phyloP scores from a whole-genome alignment of 2,329 filamentous ascomycete species.

The Lachnellula cervina region DNA sequence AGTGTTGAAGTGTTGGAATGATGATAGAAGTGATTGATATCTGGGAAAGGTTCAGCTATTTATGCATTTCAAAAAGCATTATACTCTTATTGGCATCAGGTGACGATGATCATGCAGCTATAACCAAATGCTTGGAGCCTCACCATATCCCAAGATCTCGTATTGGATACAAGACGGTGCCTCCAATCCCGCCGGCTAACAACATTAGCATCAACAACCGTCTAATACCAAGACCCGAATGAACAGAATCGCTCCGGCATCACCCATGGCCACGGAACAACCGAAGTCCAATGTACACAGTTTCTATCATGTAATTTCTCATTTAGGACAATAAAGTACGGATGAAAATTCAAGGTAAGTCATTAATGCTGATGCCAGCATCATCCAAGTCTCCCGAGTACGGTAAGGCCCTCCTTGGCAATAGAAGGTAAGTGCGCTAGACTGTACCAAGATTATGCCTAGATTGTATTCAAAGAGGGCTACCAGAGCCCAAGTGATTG shows the following conservation, averaged over 20 bases:
- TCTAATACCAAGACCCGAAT: background rate
- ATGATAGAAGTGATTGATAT: background rate
- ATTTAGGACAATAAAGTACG: too few relatives aligned
- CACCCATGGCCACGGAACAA: too few relatives aligned
- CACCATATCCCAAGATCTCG: background rate
- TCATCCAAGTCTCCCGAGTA: too few relatives aligned
- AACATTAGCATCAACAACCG: background rate
- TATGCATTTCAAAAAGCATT: background rate
- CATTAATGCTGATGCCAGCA: too few relatives aligned
- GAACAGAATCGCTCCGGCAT: background rate
- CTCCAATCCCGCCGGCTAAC: background rate
- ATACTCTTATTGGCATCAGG: conserved; percentile 2
- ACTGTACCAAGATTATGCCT: too few relatives aligned
- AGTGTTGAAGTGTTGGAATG: background rate
- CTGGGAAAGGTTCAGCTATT: background rate
- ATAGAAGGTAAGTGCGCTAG: too few relatives aligned
- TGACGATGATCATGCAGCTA: background rate
- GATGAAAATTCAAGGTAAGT: too few relatives aligned
- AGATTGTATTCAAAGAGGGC: too few relatives aligned
- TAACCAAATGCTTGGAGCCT: background rate
- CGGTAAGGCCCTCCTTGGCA: too few relatives aligned
- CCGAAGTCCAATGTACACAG: too few relatives aligned
- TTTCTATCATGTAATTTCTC: too few relatives aligned
- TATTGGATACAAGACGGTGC: background rate
- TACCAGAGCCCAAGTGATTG: too few relatives aligned